Conservation (phyloP, 1,139 yeast species). For the Magnusiomyces magnusii region DNA sequence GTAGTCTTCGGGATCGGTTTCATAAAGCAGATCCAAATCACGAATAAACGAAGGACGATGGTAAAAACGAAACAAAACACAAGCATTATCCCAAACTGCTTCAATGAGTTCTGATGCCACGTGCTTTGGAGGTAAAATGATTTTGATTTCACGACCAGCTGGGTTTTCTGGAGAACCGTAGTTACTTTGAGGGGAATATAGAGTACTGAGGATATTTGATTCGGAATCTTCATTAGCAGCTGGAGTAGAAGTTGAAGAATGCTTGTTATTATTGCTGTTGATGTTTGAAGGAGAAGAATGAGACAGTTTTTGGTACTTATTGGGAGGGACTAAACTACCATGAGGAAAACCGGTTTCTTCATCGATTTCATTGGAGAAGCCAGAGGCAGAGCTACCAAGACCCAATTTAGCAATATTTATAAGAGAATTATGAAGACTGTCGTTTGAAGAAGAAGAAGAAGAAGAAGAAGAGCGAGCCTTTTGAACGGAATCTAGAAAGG, state of each 20-base stretch:
- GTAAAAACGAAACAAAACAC: conserved; percentile 75
- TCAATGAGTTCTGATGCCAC: conserved; percentile 63
- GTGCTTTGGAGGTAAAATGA: conserved; percentile 69
- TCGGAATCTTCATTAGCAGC: neutral
- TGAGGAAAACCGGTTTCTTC: conserved; percentile 16
- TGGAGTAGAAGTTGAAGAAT: neutral
- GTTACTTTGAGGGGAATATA: conserved; percentile 12
- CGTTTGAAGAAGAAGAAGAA: conserved; percentile 7
- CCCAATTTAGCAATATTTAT: neutral
- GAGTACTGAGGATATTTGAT: conserved; percentile 2
- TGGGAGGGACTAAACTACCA: conserved; percentile 6
- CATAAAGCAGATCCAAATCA: conserved; percentile 50
- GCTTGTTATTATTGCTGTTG: neutral
- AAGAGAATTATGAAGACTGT: conserved; percentile 5
- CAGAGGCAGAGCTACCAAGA: neutral
- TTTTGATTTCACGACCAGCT: conserved; percentile 37
- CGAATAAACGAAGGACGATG: conserved; percentile 72
- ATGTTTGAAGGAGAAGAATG: neutral
- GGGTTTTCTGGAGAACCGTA: conserved; percentile 8
- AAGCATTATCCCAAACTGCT: conserved; percentile 79
- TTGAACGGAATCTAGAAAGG: conserved; percentile 28
- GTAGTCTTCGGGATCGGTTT: conserved; percentile 60
- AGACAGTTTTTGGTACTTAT: conserved; percentile 1
- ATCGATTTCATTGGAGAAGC: conserved; percentile 11
- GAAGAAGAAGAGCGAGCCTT: conserved; percentile 7